Base-by-base conservation (phyloP, 2,329 filamentous ascomycete genomes). In the Bipolaris victoriae region DNA sequence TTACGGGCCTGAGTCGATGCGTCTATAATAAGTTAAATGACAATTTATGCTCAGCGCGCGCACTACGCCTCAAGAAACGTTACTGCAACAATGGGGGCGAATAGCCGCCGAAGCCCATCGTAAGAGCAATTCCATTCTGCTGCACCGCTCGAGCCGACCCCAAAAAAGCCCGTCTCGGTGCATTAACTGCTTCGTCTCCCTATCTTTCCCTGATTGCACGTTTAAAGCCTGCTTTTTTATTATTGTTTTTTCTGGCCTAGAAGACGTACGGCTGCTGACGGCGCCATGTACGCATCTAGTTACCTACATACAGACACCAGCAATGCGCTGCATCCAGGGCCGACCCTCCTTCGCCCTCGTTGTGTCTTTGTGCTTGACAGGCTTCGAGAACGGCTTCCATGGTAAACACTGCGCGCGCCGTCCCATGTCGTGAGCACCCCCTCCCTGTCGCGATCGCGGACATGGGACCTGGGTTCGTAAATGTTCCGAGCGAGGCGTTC, bases 381-480 rank as follows among this genome's bases (percentile, higher is more conserved):
- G 50, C 59, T 73, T 71, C 68, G 64, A 71, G 67, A 72, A 63
- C 62, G 59, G 33, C 31, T n/a, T 36, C 33, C 45, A 35, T 48
- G 45, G 45, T 61, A 65, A 65, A 69, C 64, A 60, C 24, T 45
- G 43, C 43, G 58, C 40, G 52, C 63, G 58, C 61, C 57, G 52
- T 62, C 59, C 62, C 55, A 64, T 66, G 65, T 62, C 55, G 63
- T 60, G 56, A 52, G 46, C 58, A 54, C 52, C 47, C 61, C 56
- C 65, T 66, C 67, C 69, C 64, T 66, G 69, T 59, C 62, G 64
- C 61, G 69, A 74, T 74, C 71, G 70, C 63, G 69, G 39, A 68
- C 72, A 74, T 73, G 73, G 73, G 70, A 71, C 69, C 71, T 73
- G 72, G 69, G 66, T 67, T 66, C 71, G 70, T 70, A 74, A 74